phyloP scores from a whole-genome alignment of 2,329 filamentous ascomycete species.

The Aciculosporium take region DNA sequence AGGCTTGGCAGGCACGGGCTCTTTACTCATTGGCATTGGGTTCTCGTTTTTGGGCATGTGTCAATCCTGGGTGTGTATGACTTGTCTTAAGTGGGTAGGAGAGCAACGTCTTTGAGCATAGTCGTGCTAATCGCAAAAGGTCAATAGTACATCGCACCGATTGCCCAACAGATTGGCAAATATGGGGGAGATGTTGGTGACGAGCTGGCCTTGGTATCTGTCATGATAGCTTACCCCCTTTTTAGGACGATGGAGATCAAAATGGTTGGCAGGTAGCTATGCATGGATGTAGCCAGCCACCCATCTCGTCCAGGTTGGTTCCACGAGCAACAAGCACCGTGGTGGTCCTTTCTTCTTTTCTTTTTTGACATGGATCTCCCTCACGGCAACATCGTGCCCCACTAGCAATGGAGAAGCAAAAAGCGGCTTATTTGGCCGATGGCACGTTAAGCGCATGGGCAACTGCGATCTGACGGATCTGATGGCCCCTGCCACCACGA shows the following conservation, averaged over 20 bases:
- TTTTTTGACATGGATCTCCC: too few relatives aligned
- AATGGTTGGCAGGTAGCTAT: constrained; percentile 3
- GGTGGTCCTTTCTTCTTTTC: too few relatives aligned
- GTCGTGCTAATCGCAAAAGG: background rate
- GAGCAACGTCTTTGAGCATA: too few relatives aligned
- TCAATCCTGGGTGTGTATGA: constrained; percentile 9
- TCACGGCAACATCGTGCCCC: too few relatives aligned
- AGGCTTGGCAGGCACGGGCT: constrained; percentile 9
- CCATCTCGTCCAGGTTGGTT: too few relatives aligned
- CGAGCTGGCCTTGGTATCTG: constrained; percentile 5
- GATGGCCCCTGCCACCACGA: too few relatives aligned
- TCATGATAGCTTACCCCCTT: constrained; percentile 4
- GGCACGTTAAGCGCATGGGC: too few relatives aligned
- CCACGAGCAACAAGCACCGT: too few relatives aligned
- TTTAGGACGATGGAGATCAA: constrained; percentile 4
- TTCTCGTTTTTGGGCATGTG: constrained; percentile 10
- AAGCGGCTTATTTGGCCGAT: too few relatives aligned
- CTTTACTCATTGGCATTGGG: constrained; percentile 8
- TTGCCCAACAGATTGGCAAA: constrained; percentile 5
- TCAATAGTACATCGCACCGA: constrained; percentile 4
- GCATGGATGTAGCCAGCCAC: background rate
- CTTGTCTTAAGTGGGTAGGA: too few relatives aligned
- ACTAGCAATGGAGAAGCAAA: too few relatives aligned
- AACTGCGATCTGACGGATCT: too few relatives aligned
- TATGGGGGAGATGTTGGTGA: constrained; percentile 7